These are phyloP conservation scores for Austroboletus sp. DNA, from an alignment of 1,284 basidiomycete genomes.

Conservation along the genomic window DNA sequence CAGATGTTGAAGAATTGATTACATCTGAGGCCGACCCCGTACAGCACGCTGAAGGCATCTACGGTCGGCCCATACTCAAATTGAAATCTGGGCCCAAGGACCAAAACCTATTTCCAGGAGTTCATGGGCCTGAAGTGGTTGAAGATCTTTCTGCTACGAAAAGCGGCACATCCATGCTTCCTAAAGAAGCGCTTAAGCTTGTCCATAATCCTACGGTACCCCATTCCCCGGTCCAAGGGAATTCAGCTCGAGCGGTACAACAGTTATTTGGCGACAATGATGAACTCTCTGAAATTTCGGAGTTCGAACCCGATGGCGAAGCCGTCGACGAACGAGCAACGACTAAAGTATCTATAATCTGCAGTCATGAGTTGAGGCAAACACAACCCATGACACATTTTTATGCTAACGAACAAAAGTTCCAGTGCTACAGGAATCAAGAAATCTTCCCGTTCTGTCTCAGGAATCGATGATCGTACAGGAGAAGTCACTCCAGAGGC, in stretches of 20 bases:
- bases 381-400: conserved; percentile 1
- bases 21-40: neutral
- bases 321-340: neutral
- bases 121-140: neutral
- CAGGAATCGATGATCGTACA: neutral
- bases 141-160: neutral
- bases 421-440: neutral
- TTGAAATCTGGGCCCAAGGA: neutral
- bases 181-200: neutral
- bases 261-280: conserved; percentile 3
- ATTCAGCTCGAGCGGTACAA: conserved; percentile 1
- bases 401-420: neutral
- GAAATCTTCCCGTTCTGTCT: neutral
- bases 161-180: neutral
- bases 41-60: neutral
- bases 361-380: neutral
- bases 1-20: conserved; percentile 18
- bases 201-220: neutral
- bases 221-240: neutral
- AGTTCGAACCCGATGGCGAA: conserved; percentile 16
- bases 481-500: neutral
- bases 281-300: conserved; percentile 29
- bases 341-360: neutral
- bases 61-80: neutral
- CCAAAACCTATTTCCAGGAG: neutral